Evolutionary conservation across 176 grass and related monocot species (phyloP), one percentile per base, ranked within the genome.

Genomic region (Lolium rigidum): DNA sequence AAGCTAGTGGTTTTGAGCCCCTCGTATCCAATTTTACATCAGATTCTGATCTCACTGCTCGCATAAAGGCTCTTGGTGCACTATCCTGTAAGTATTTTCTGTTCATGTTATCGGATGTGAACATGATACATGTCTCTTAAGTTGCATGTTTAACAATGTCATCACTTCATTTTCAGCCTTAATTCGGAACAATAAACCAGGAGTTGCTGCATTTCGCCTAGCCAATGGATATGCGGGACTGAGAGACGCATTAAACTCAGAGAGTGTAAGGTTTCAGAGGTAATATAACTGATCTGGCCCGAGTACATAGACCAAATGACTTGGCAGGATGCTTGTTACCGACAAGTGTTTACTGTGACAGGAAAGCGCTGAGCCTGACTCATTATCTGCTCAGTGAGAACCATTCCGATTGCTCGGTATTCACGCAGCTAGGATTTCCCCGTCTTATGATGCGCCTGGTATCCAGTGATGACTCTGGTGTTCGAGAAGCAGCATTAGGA

Each of bases 1-100:
- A 95, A 90, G 89, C 93, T 86, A 89, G 93, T 92, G 93, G 95
- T 31, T 89, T 98, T 83, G 95, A 98, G 47, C 95, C 95, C 41
- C 86, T 98, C 9, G 64, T 98, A 70, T 88, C 82, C 24, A 98
- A 98, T 86, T 98, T 98, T 73, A 89, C 79, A 69, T 95, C 87
- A 68, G 95, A 98, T 89, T 86, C 93, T 76, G 93, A 92, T 81
- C 80, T 92, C 80, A 93, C 95, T 86, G 95, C 88, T 48, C 91
- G 95, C 61, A 94, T 82, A 77, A 98, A 98, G 78, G 95, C 93
- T 48, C 93, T 95, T 83, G 91, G 95, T 86, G 95, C 95, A 69
- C 89, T 94, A 83, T 98, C 93, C 13, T 95, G 91, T 95, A 85
- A 93, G 91, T 87, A 51, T 58, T 67, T 79, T 74, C 0, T 77